Evolutionary conservation across 352 stramenopile species (phyloP).

Genomic region (Phytophthora ohioensis): DNA sequence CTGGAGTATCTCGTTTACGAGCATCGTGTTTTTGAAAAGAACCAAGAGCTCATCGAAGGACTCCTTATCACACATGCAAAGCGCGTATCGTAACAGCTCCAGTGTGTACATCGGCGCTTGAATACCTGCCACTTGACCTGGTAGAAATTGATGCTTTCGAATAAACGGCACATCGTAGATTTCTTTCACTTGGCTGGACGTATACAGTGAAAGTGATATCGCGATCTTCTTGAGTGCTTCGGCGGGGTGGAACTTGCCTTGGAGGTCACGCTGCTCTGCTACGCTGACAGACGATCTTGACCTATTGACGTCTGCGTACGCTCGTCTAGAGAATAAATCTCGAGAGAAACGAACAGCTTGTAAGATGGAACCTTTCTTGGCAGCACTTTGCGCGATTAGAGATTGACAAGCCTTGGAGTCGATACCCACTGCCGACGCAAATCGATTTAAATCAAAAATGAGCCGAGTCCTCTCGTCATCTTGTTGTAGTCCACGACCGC

Average conservation of each 20-base stretch:
- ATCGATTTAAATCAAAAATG: slow-evolving; percentile 57
- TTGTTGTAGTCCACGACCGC: slow-evolving; percentile 26
- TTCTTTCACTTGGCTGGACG: slow-evolving; percentile 60
- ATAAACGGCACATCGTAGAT: slow-evolving; percentile 44
- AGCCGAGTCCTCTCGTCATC: slow-evolving; percentile 50
- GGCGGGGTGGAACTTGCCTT: slow-evolving; percentile 5
- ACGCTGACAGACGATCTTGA: not conserved
- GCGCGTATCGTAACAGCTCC: slow-evolving; percentile 66
- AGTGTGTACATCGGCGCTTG: slow-evolving; percentile 65
- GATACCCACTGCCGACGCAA: slow-evolving; percentile 58
- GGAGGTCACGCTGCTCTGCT: not conserved
- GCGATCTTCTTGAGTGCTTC: slow-evolving; percentile 61
- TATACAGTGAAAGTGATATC: slow-evolving; percentile 67
- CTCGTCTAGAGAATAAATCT: slow-evolving; percentile 56
- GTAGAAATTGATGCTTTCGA: slow-evolving; percentile 21
- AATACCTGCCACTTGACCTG: slow-evolving; percentile 50
- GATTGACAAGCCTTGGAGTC: slow-evolving; percentile 47
- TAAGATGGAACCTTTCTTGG: slow-evolving; percentile 54
- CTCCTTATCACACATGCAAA: slow-evolving; percentile 65
- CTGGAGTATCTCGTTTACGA: slow-evolving; percentile 62
- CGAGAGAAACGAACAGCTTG: slow-evolving; percentile 63
- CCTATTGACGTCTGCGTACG: not conserved
- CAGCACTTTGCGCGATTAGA: slow-evolving; percentile 52
- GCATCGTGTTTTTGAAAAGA: slow-evolving; percentile 62
- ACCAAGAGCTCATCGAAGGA: slow-evolving; percentile 71